Evolutionary conservation across 202 grass and related monocot species (phyloP), one percentile per base, ranked within the genome.

Genomic region (Zizania palustris): DNA sequence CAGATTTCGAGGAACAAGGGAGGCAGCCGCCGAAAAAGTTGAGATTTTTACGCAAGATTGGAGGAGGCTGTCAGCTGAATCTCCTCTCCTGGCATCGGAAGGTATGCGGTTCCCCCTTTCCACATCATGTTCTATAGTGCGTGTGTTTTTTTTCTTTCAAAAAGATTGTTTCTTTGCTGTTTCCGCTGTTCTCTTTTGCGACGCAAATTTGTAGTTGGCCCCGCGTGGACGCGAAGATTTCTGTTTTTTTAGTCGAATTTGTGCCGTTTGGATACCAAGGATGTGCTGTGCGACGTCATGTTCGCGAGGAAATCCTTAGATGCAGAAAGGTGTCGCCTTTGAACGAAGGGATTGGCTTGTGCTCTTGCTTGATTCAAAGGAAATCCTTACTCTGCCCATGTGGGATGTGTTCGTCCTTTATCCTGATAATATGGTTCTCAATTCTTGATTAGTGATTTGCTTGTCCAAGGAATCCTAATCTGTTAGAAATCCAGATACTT

Each of bases 71-170:
- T 3, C 44, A 13, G 15, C 38, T 53, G 46, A 7, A 2, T 21
- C 80, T 34, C 36, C 9, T 40, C 68, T 41, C 39, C 55, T 14
- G 42, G 1, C 7, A 60, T 11, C 76, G 71, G 11, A 66, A 84
- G 86, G 86, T 88, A 76, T 37, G 63, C 39, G 48, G 7, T 58
- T 55, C 11, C 11, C 45, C 12, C 60, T 20, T 12, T 19, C 22
- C 63, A n/a, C 46, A 40, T 76, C 54, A 9, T 7, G 33, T 49
- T 4, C 36, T 54, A 19, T 7, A 42, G n/a, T 34, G n/a, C n/a
- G n/a, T n/a, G n/a, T n/a, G n/a, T n/a, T n/a, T n/a, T n/a, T n/a
- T n/a, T 15, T 36, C 16, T 7, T 0, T 20, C 36, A 6, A 5
- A 6, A n/a, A 40, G 6, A 9, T 35, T n/a, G 16, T 28, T 28